Evolutionary conservation across 23 red algal species (phyloP), one percentile per base, ranked within the genome.

Genomic region (Pyropia yezoensis): DNA sequence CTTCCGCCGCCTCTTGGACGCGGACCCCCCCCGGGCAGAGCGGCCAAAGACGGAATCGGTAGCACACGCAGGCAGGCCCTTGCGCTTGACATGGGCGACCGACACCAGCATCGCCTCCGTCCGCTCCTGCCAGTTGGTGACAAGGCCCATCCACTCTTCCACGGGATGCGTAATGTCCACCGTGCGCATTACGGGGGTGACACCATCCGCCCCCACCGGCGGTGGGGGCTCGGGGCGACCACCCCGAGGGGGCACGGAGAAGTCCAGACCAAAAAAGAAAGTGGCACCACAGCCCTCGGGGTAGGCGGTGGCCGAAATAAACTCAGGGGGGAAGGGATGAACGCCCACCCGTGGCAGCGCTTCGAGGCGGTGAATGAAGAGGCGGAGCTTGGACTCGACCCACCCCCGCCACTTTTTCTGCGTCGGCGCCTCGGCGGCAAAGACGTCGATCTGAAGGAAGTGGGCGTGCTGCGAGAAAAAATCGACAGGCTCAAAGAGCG

Each of bases 361-460:
- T 50, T 98, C 94, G n/a, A 98, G 76, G 27, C 69, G 39, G 23
- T 76, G 82, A 45, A 91, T 74, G 27, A 98, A 49, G 28, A 85
- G 57, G 16, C 94, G 86, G 12, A 98, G 74, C 63, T 73, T 68
- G 14, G 94, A 91, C 59, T 98, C 94, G 28, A 91, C 94, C n/a
- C 75, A 56, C 13, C 94, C 94, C 32, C 79, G 74, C 94, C 94
- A 98, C 32, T 84, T 68, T 70, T 88, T 90, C 50, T 75, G 80
- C 54, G 59, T 82, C 21, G 88, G 81, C 57, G 66, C 33, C 47
- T 76, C 66, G 51, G 70, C 79, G 12, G 94, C 87, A 52, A 63
- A 85, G 16, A 98, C 64, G 51, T 91, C 83, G 50, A 98, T 88
- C 63, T 87, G 76, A 21, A 98, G 65, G 58, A 73, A 98, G 52